Percentiles rank a stretch among this genome's conserved stretches.
Conservation (phyloP, 2,329 filamentous ascomycete species). For the Scedosporium boydii region DNA sequence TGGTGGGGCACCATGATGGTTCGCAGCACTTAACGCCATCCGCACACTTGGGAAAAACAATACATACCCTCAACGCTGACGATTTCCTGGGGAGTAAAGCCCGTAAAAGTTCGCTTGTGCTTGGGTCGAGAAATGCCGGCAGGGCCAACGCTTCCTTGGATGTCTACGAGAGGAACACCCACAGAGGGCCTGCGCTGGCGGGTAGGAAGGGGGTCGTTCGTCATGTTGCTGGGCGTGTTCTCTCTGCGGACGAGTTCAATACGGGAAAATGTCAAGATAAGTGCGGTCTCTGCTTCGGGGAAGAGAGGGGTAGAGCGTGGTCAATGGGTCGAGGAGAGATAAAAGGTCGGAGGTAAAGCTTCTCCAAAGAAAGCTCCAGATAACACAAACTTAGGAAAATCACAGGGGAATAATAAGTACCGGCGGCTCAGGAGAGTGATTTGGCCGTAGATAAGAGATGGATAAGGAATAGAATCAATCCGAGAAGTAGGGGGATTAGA, state of each 20-base stretch:
- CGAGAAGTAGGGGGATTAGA: too few species aligned
- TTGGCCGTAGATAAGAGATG: too few species aligned
- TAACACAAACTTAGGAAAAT: not conserved
- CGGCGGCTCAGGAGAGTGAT: not conserved
- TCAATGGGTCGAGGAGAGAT: not conserved
- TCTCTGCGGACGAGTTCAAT: not conserved
- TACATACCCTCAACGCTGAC: slow-evolving; percentile 77
- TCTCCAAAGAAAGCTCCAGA: not conserved
- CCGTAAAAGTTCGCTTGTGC: slow-evolving; percentile 94
- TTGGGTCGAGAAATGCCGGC: slow-evolving; percentile 81
- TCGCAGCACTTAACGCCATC: too few species aligned
- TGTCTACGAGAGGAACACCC: slow-evolving; percentile 74
- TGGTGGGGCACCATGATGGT: too few species aligned
- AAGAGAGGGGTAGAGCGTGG: not conserved
- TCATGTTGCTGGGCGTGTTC: not conserved
- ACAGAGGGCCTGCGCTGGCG: slow-evolving; percentile 75
- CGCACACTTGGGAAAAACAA: slow-evolving; percentile 1
- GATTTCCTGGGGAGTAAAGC: slow-evolving; percentile 84
- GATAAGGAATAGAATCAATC: too few species aligned
- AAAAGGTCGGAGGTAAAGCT: not conserved
- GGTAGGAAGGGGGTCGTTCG: slow-evolving; percentile 27
- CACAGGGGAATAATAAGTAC: not conserved
- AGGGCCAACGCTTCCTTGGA: slow-evolving; percentile 78
- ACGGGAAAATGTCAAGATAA: not conserved
- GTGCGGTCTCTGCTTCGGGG: not conserved